These are phyloP conservation scores for Citrullus amarus DNA, from an alignment of 306 rosid species.

Conservation along the genomic window DNA sequence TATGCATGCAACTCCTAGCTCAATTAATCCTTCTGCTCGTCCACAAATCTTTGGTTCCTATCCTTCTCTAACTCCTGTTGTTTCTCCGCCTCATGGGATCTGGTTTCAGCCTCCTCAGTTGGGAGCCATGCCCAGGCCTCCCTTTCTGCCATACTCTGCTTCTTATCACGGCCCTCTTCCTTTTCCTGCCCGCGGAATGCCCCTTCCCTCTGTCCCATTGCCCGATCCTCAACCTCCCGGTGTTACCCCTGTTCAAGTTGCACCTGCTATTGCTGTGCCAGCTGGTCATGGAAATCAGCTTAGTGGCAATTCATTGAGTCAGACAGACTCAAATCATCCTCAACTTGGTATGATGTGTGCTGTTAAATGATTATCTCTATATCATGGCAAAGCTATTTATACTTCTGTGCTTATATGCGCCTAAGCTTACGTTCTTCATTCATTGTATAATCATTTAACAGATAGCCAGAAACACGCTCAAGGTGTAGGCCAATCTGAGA, in stretches of 20 bases:
- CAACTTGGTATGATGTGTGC: conserved; percentile 34
- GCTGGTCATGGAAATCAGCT: conserved; percentile 25
- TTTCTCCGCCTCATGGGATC: conserved; percentile 50
- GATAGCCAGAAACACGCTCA: conserved; percentile 34
- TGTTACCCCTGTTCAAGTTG: conserved; percentile 53
- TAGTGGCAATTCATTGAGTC: conserved; percentile 36
- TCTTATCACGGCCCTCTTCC: conserved; percentile 62
- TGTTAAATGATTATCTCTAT: conserved; percentile 5
- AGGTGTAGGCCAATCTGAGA: conserved; percentile 24
- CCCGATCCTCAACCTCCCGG: conserved; percentile 96
- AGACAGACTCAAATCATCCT: conserved; percentile 31
- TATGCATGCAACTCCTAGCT: conserved; percentile 29
- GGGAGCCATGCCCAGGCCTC: conserved; percentile 52
- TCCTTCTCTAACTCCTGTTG: conserved; percentile 47
- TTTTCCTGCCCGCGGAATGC: conserved; percentile 47
- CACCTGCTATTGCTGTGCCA: conserved; percentile 13
- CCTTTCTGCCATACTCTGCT: conserved; percentile 51
- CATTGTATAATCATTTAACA: background rate
- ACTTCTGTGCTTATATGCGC: background rate
- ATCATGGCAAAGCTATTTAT: background rate
- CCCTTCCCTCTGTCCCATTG: conserved; percentile 49
- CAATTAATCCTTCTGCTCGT: conserved; percentile 26
- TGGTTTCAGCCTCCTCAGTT: conserved; percentile 78
- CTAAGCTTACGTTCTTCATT: background rate
- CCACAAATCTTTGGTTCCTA: conserved; percentile 41